Conservation (phyloP, 176 grass and related monocot genomes). For the Ensete glaucum region DNA sequence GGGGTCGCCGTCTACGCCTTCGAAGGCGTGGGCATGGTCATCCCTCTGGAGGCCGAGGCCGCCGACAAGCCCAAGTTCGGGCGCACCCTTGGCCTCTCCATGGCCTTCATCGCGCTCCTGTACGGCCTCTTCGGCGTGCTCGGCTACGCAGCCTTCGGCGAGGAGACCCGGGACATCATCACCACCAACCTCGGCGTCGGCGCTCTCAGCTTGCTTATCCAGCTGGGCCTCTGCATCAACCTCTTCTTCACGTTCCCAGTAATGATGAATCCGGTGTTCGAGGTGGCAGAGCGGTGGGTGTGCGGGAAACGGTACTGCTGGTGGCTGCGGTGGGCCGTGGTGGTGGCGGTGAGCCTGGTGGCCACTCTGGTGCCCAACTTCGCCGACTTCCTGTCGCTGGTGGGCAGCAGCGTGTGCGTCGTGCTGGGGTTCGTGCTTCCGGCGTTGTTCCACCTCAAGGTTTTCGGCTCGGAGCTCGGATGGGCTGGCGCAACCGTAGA, state of each 20-base stretch:
- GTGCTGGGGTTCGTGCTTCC: constrained; percentile 78
- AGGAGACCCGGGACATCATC: constrained; percentile 78
- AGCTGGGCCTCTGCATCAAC: constrained; percentile 88
- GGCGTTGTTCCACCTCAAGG: constrained; percentile 77
- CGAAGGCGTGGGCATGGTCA: constrained; percentile 82
- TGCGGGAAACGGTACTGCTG: constrained; percentile 55
- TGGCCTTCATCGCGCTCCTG: constrained; percentile 69
- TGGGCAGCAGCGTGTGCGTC: constrained; percentile 92
- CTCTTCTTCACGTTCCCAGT: constrained; percentile 96
- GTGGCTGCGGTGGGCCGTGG: constrained; percentile 69
- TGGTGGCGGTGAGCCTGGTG: constrained; percentile 43
- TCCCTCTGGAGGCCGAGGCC: constrained; percentile 73
- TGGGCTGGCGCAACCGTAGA: constrained; percentile 31
- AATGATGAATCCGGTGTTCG: constrained; percentile 92
- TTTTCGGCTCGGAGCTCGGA: constrained; percentile 39
- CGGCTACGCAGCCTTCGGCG: constrained; percentile 78
- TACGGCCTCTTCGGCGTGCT: constrained; percentile 78
- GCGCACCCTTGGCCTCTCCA: constrained; percentile 54
- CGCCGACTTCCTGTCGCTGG: constrained; percentile 80
- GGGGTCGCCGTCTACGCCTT: constrained; percentile 94
- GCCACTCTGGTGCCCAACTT: constrained; percentile 87
- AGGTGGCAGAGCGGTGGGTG: constrained; percentile 78
- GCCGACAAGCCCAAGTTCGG: constrained; percentile 67
- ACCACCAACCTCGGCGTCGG: constrained; percentile 83
- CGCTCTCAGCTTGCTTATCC: constrained; percentile 56